phyloP scores from a whole-genome alignment of 164 flowering plant genomes.

The Cinnamomum micranthum region DNA sequence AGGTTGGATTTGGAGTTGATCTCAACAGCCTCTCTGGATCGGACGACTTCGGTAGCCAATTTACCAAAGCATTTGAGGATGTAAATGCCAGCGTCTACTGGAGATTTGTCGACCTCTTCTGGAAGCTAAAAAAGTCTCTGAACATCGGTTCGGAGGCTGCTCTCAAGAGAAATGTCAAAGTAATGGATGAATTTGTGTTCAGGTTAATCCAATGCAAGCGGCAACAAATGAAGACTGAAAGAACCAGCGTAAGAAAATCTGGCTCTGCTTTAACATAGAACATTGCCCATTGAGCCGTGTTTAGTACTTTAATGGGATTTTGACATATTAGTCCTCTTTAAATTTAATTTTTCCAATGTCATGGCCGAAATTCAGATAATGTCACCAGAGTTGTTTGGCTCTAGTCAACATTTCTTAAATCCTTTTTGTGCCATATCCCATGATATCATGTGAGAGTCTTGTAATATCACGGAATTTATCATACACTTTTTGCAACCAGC shows the following conservation, averaged over 20 bases:
- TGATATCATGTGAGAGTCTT: no score
- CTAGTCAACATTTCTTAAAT: no score
- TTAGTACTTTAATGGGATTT: no score
- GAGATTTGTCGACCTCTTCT: constrained; percentile 53
- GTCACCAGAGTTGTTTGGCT: no score
- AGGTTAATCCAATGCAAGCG: constrained; percentile 38
- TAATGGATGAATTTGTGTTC: constrained; percentile 44
- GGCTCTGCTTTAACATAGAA: no score
- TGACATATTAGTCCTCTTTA: no score
- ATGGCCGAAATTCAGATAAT: no score
- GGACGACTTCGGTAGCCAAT: constrained; percentile 29
- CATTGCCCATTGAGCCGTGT: no score
- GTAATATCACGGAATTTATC: no score
- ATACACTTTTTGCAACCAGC: no score
- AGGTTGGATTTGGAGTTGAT: constrained; percentile 73
- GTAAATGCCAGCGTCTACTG: constrained; percentile 37
- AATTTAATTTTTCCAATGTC: no score
- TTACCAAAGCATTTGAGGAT: constrained; percentile 65
- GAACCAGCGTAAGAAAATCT: neutral
- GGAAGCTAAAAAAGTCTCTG: constrained; percentile 55
- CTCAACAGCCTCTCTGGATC: constrained; percentile 48
- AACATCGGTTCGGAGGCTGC: constrained; percentile 58
- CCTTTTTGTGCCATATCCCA: no score
- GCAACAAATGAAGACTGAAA: constrained; percentile 18
- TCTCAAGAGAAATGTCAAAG: constrained; percentile 39